These are phyloP conservation scores for Skeletonema grethae DNA, from an alignment of 108 stramenopile species.

Conservation along the genomic window DNA sequence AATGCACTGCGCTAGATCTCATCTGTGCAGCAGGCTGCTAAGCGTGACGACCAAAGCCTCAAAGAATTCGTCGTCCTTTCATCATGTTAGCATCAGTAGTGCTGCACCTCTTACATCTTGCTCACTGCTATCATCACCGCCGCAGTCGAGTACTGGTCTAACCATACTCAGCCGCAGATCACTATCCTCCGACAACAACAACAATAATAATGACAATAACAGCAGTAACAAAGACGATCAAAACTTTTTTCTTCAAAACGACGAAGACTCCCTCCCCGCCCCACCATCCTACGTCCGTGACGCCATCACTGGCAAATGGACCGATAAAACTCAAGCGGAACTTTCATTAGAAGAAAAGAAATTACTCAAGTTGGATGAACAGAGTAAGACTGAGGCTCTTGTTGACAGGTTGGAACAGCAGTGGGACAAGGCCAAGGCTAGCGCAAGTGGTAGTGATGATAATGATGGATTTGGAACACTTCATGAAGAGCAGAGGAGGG, in stretches of 20 bases:
- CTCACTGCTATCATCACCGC: neutral
- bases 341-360: constrained; percentile 51
- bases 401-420: constrained; percentile 17
- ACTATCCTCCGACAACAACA: constrained; percentile 8
- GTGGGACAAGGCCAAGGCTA: constrained; percentile 22
- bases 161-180: neutral
- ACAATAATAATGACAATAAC: too few relatives aligned
- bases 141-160: neutral
- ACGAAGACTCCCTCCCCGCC: constrained; percentile 24
- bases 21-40: neutral
- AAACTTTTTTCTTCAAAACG: constrained; percentile 22
- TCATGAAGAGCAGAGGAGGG: constrained; percentile 27
- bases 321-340: constrained; percentile 64
- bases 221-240: constrained; percentile 5
- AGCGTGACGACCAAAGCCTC: neutral
- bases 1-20: too few relatives aligned
- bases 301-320: constrained; percentile 78
- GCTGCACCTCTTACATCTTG: neutral
- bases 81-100: neutral
- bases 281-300: constrained; percentile 82
- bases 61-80: neutral
- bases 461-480: constrained; percentile 30
- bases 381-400: constrained; percentile 43
- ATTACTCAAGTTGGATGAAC: constrained; percentile 59
- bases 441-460: neutral